These are phyloP conservation scores for Rhizopogon salebrosus DNA, from an alignment of 768 basidiomycete species.

Conservation along the genomic window DNA sequence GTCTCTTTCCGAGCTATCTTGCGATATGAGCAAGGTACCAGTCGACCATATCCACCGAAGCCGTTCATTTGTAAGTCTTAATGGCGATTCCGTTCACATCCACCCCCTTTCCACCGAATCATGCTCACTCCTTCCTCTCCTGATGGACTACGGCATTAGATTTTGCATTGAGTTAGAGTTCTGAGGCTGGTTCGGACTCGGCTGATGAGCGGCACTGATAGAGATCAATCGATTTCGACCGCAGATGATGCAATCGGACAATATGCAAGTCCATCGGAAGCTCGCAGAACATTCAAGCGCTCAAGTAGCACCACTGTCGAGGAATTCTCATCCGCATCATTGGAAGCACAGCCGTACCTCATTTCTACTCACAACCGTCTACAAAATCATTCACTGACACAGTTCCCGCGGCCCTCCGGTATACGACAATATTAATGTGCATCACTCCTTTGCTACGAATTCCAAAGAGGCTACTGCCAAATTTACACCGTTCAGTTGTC, in stretches of 20 bases:
- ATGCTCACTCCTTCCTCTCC: conserved; percentile 13
- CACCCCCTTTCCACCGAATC: background rate
- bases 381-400: too few relatives aligned
- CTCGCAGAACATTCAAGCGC: background rate
- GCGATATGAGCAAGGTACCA: background rate
- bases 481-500: too few relatives aligned
- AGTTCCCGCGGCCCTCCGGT: too few relatives aligned
- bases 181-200: background rate
- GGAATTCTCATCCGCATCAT: too few relatives aligned
- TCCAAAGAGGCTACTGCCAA: background rate
- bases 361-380: too few relatives aligned
- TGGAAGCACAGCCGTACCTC: too few relatives aligned
- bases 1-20: background rate
- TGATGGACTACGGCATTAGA: conserved; percentile 77
- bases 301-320: too few relatives aligned
- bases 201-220: background rate
- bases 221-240: background rate
- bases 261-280: background rate
- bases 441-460: too few relatives aligned
- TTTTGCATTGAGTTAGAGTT: conserved; percentile 92
- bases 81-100: background rate
- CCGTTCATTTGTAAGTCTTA: conserved; percentile 19
- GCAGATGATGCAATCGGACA: background rate
- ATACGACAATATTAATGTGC: too few relatives aligned
- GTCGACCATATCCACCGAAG: background rate